Base-by-base conservation (phyloP, 2,329 filamentous ascomycete species). In the Elsinoe ampelina region DNA sequence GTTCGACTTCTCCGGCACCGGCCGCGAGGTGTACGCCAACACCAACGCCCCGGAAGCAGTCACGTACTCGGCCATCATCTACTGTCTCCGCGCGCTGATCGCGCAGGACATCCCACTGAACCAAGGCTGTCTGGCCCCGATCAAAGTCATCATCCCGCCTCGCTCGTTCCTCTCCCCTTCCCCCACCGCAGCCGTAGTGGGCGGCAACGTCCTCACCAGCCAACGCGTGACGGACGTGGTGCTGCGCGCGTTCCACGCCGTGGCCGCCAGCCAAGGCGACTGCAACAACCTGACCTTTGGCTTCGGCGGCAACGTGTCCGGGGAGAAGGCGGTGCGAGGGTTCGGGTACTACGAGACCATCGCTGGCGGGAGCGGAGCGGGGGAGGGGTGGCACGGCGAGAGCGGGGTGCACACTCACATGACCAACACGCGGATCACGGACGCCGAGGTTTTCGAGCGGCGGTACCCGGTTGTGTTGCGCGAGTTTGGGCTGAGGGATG, bases 291-390 rank as follows among this genome's bases (percentile, higher is more conserved):
- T 93, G 5, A 92, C 88, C 0, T 93, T 93, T 65, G 88, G 87
- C 60, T 89, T 88, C 64, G 86, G 87, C 55, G 87, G 87, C 42
- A 84, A 86, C 59, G 70, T 79, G 26, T 72, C 77, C 0, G 76
- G 77, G 3, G 73, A 79, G 50, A 77, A 80, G 56, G 77, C 78
- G n/a, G 76, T 82, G n/a, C 82, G 82, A 35, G 88, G 88, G 0
- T 93, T 93, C 66, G 88, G 88, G 8, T 93, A 92, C 74, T 92
- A 92, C 68, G 88, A 93, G 70, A 92, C 87, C 5, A 90, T 93
- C 61, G 84, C 85, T 0, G 87, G 88, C 38, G 88, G 88, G 0
- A 82, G 79, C 38, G 87, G 87, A 26, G 88, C 87, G 0, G 87
- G 87, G 0, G 79, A 83, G 0, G 76, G 77, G 12, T 91, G 87